A percentile compares a stretch with the other conserved stretches of the same genome.
Conservation (phyloP, 768 basidiomycete genomes). For the Dictyophora rubrovolvata region DNA sequence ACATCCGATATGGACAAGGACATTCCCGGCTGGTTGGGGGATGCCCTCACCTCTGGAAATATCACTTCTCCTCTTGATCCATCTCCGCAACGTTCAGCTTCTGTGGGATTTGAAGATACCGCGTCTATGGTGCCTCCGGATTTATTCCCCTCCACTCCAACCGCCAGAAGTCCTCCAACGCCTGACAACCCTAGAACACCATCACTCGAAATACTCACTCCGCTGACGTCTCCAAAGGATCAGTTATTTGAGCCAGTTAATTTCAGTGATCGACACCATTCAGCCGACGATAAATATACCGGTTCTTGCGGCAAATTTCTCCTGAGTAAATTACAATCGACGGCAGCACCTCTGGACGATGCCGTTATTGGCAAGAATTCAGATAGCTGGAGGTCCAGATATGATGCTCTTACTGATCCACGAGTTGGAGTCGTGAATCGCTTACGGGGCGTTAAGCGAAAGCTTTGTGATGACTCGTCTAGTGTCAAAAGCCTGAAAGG, state of each 20-base stretch:
- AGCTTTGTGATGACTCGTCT: slow-evolving; percentile 32
- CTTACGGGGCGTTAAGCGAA: slow-evolving; percentile 64
- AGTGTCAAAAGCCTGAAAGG: slow-evolving; percentile 27
- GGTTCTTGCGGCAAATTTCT: slow-evolving; percentile 55
- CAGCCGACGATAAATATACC: slow-evolving; percentile 64
- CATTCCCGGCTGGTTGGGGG: neutral
- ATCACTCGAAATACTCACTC: neutral
- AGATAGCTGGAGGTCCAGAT: slow-evolving; percentile 40
- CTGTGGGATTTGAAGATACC: slow-evolving; percentile 12
- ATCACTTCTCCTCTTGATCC: neutral
- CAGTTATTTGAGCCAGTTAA: slow-evolving; percentile 61
- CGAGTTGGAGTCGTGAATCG: slow-evolving; percentile 58
- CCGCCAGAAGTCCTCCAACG: slow-evolving; percentile 30
- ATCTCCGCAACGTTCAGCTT: slow-evolving; percentile 14
- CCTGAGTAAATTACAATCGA: slow-evolving; percentile 33
- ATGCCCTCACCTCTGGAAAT: neutral
- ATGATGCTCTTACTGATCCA: slow-evolving; percentile 58
- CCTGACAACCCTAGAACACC: slow-evolving; percentile 5
- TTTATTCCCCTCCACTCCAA: slow-evolving; percentile 30
- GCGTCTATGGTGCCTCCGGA: slow-evolving; percentile 8
- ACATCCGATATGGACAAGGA: neutral
- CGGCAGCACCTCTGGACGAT: neutral
- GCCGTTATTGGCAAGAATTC: neutral
- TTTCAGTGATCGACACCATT: slow-evolving; percentile 52
- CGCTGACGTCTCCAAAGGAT: neutral